Base-by-base conservation (phyloP, 768 basidiomycete genomes). In the Russula lepida region DNA sequence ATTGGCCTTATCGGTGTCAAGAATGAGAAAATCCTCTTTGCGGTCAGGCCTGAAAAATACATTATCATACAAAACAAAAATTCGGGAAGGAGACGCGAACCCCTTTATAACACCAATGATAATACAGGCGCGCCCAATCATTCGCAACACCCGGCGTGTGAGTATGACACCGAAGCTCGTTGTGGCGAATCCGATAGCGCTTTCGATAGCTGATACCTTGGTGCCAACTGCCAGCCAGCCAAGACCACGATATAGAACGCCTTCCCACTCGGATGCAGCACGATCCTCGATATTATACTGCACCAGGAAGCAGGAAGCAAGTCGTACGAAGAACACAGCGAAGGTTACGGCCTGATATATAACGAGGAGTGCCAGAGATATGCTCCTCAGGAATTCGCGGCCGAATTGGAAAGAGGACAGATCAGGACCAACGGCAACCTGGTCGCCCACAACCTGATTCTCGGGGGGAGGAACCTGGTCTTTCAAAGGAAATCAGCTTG, bases 101-200 rank as follows among this genome's bases (percentile, higher is more conserved):
- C 89, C 88, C 74, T 84, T 84, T 30, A 83, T 72, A 23, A 84
- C 64, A 19, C 89, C 89, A 57, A 85, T 78, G 60, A 81, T 78
- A 21, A 91, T 68, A 64, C 73, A 78, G 0, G 76, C 78, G 49
- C 87, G 77, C 3, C 77, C 76, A 12, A 84, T 41, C 54, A 85
- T 71, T 47, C 85, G 76, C 37, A 92, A 61, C 23, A 83, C 73
- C 17, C 88, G 80, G 39, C 89, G 77, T 9, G 79, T 75, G 15
- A 91, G 64, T 0, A 76, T 72, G 11, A 79, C 65, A 1, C 76
- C 79, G 67, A 89, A 89, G 8, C 75, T 74, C 28, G 75, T 77
- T 15, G 74, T 71, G 3, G 77, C 78, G 65, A 89, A 89, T 0
- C 88, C 89, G 11, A 85, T 67, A 6, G 82, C 70, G 6, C 80